Evolutionary conservation across 139 green algal genomes (phyloP).

Genomic region (Mesostigma viride): DNA sequence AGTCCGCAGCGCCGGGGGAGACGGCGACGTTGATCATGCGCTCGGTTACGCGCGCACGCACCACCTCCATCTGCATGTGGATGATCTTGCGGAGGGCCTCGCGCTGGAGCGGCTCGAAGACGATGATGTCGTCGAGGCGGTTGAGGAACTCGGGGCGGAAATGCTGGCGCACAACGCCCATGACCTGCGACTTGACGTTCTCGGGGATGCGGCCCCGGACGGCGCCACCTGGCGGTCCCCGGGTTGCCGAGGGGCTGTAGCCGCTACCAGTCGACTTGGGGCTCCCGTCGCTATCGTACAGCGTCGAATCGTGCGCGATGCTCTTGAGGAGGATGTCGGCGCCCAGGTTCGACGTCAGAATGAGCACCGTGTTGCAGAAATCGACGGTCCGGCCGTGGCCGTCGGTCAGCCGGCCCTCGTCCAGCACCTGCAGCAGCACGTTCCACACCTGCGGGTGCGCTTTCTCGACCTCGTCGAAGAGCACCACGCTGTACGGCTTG

Average conservation of each 20-base stretch:
- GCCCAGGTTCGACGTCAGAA: conserved; percentile 91
- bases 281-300: conserved; percentile 16
- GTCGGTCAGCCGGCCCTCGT: conserved; percentile 59
- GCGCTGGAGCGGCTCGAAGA: conserved; percentile 66
- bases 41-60: conserved; percentile 49
- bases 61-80: conserved; percentile 48
- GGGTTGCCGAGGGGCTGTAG: too few species aligned
- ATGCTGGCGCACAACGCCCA: conserved; percentile 13
- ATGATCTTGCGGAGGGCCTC: conserved; percentile 59
- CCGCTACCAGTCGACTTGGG: too few species aligned
- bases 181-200: too few species aligned
- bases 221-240: too few species aligned
- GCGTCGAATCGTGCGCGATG: background rate
- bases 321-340: conserved; percentile 37
- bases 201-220: too few species aligned
- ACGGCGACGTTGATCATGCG: conserved; percentile 49
- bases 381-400: conserved; percentile 70
- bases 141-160: conserved; percentile 82
- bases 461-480: conserved; percentile 81
- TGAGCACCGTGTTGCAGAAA: conserved; percentile 87
- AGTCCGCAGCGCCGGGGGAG: conserved; percentile 45
- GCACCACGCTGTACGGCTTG: conserved; percentile 45
- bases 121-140: conserved; percentile 72
- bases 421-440: conserved; percentile 74
- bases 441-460: conserved; percentile 63